Evolutionary conservation across 2,329 filamentous ascomycete genomes (phyloP), one percentile per base, ranked within the genome.

Genomic region (Verticillium alfalfae): DNA sequence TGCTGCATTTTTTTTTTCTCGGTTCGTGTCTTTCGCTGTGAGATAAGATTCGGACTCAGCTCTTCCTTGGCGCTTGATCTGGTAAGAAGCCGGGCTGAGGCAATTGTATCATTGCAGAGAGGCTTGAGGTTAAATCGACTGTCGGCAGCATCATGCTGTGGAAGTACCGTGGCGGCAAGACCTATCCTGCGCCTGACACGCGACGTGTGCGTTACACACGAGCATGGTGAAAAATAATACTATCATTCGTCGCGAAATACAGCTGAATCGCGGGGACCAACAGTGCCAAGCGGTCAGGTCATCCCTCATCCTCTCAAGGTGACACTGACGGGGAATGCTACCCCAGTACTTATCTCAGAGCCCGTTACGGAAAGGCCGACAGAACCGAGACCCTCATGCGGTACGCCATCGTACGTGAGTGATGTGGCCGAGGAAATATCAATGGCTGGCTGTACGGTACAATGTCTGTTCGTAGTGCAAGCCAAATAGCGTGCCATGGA

Each of bases 351-450:
- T 64, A 31, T 31, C 26, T 57, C 31, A 37, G 60, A 13, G 59
- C 57, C n/a, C 63, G 56, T 6, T 56, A 52, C 15, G 56, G 63
- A 15, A 61, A 61, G 41, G 38, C 60, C 1, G 57, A 62, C 15
- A 22, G 16, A 2, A 16, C 45, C 0, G 57, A 61, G 3, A 2
- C 22, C 3, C 31, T 10, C 13, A n/a, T 64, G 5, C 15, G 39
- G 13, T 34, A 58, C 31, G 54, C 61, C 10, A 13, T 61, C 22
- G 16, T 59, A 16, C 49, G 61, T 9, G 59, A 63, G 61, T 9
- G 59, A 61, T 7, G 59, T 63, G 15, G 37, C 4, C 18, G 57
- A 63, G 36, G 52, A 62, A 52, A 64, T 26, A 18, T 31, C 26
- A 31, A 31, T 31, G 26, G 26, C 26, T 31, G 26, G 26, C 26